These are phyloP conservation scores for Elongisporangium undulatum DNA, from an alignment of 352 stramenopile genomes.

Conservation along the genomic window DNA sequence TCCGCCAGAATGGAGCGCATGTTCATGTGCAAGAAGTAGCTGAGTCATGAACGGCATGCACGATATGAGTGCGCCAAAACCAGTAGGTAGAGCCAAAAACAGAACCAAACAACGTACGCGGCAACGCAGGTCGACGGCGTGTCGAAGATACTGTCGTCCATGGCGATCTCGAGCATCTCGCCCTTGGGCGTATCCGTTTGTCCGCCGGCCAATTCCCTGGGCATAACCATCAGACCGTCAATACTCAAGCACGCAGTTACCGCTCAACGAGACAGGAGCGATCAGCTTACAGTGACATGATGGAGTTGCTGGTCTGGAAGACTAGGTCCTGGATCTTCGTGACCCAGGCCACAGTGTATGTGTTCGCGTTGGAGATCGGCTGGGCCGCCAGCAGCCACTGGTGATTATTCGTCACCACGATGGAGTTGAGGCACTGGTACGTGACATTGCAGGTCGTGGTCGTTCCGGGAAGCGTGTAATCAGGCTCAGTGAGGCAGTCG, in stretches of 20 bases:
- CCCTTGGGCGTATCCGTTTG: constrained; percentile 19
- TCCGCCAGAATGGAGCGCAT: neutral
- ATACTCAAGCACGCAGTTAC: too few species aligned
- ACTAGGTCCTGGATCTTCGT: constrained; percentile 38
- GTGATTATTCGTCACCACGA: constrained; percentile 25
- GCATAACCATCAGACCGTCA: too few species aligned
- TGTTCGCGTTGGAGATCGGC: constrained; percentile 13
- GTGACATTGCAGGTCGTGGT: constrained; percentile 33
- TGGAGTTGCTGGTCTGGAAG: too few species aligned
- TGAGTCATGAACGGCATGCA: too few species aligned
- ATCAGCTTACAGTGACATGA: too few species aligned
- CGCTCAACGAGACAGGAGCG: too few species aligned
- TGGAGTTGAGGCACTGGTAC: constrained; percentile 50
- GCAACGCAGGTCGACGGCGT: constrained; percentile 19
- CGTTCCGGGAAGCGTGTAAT: constrained; percentile 18
- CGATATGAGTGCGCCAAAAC: too few species aligned
- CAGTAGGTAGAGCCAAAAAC: too few species aligned
- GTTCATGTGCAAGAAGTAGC: too few species aligned
- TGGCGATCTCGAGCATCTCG: constrained; percentile 35
- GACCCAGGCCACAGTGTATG: constrained; percentile 37
- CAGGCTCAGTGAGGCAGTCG: constrained; percentile 23
- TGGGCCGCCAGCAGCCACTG: constrained; percentile 33
- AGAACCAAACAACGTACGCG: constrained; percentile 10
- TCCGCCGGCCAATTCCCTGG: constrained; percentile 27
- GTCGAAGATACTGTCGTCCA: constrained; percentile 54